Evolutionary conservation across 2,329 filamentous ascomycete species (phyloP).

Genomic region (Aspergillus pseudonomiae): DNA sequence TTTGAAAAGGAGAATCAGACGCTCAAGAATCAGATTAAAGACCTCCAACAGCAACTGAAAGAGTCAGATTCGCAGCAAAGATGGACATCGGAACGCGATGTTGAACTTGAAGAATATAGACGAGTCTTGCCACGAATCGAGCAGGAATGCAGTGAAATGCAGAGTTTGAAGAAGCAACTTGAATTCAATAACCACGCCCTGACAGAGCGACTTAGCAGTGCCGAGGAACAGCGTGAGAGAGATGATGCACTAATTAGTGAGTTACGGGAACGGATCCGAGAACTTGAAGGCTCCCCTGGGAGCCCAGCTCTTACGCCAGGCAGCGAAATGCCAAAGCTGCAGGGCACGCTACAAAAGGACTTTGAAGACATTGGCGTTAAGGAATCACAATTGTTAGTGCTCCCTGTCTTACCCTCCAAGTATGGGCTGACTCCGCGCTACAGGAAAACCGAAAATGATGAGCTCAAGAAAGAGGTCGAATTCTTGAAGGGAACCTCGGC

Average conservation of each 20-base stretch:
- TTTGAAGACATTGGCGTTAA: slow-evolving; percentile 44
- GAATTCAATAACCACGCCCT: slow-evolving; percentile 53
- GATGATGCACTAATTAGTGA: slow-evolving; percentile 47
- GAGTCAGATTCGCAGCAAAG: slow-evolving; percentile 47
- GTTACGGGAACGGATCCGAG: slow-evolving; percentile 45
- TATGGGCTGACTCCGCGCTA: slow-evolving; percentile 22
- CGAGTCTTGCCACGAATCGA: slow-evolving; percentile 51
- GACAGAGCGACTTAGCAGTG: slow-evolving; percentile 46
- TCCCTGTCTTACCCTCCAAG: not conserved
- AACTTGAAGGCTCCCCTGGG: slow-evolving; percentile 44
- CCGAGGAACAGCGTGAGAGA: slow-evolving; percentile 47
- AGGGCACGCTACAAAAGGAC: slow-evolving; percentile 46
- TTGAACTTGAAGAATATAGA: slow-evolving; percentile 49
- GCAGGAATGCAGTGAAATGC: slow-evolving; percentile 52
- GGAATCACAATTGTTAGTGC: slow-evolving; percentile 43
- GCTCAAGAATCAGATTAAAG: slow-evolving; percentile 50
- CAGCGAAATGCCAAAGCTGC: slow-evolving; percentile 42
- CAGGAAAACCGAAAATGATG: slow-evolving; percentile 47
- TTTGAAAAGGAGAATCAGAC: slow-evolving; percentile 53
- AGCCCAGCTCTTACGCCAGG: slow-evolving; percentile 42
- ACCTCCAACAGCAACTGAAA: slow-evolving; percentile 51
- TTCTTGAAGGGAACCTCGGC: slow-evolving; percentile 32
- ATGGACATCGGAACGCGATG: slow-evolving; percentile 44
- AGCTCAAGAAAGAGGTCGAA: slow-evolving; percentile 41
- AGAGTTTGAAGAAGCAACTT: slow-evolving; percentile 51